A percentile compares a stretch with the other conserved stretches of the same genome.
Evolutionary conservation across 2,329 filamentous ascomycete species (phyloP).

Genomic region (Chaetomium sp.): DNA sequence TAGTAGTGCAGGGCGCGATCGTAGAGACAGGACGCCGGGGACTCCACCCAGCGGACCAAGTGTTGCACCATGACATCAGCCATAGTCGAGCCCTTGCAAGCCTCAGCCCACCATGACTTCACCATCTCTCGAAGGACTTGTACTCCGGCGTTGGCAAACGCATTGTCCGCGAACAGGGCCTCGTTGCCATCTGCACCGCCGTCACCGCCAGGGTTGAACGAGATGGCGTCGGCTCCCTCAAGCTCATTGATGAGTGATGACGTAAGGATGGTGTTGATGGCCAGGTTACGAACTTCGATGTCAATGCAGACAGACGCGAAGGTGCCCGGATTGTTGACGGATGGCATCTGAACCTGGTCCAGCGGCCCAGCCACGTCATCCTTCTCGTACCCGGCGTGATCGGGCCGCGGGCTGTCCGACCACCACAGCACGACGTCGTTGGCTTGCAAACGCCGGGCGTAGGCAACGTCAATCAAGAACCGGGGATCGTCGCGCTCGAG

Average conservation of each 20-base stretch:
- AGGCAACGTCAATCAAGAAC: conserved; percentile 94
- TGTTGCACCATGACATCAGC: conserved; percentile 98
- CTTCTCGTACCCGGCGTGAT: conserved; percentile 93
- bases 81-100: conserved; percentile 86
- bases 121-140: conserved; percentile 96
- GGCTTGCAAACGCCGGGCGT: conserved; percentile 83
- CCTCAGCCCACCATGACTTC: conserved; percentile 96
- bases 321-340: conserved; percentile 88
- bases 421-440: conserved; percentile 97
- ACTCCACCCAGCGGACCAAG: conserved; percentile 95
- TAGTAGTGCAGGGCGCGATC: conserved; percentile 94
- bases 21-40: conserved; percentile 89
- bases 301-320: conserved; percentile 98
- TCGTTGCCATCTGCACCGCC: conserved; percentile 63
- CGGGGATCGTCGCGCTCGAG: conserved; percentile 91
- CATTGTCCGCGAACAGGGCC: conserved; percentile 79
- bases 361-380: conserved; percentile 84
- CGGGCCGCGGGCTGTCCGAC: conserved; percentile 82
- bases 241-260: conserved; percentile 96
- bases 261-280: conserved; percentile 96
- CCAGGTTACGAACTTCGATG: conserved; percentile 87
- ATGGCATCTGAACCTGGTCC: conserved; percentile 88
- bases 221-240: conserved; percentile 83
- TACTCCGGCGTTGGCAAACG: conserved; percentile 90
- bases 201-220: conserved; percentile 77